These are phyloP conservation scores for Lineolata rhizophorae DNA, from an alignment of 495 filamentous ascomycete genomes.

Conservation along the genomic window DNA sequence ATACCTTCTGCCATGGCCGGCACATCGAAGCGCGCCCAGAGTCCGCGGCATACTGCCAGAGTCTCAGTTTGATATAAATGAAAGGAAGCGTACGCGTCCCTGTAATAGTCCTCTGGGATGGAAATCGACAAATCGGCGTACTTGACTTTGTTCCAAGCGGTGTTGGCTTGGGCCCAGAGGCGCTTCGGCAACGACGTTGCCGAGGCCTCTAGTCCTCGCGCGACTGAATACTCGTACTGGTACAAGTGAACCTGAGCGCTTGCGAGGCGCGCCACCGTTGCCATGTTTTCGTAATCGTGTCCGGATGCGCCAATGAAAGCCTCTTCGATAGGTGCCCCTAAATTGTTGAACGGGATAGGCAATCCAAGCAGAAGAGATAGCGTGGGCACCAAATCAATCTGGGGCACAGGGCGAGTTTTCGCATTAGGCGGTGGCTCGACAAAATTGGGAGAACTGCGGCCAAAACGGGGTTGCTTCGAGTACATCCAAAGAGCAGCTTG, in stretches of 20 bases:
- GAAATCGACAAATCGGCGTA: conserved; percentile 20
- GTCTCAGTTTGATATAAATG: conserved; percentile 56
- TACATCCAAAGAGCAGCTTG: conserved; percentile 98
- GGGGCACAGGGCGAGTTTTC: conserved; percentile 62
- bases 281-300: conserved; percentile 51
- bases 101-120: conserved; percentile 12
- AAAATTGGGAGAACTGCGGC: conserved; percentile 40
- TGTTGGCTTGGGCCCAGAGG: conserved; percentile 35
- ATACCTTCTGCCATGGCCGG: conserved; percentile 67
- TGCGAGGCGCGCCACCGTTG: conserved; percentile 49
- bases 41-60: conserved; percentile 52
- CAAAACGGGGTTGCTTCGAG: conserved; percentile 64
- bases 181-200: conserved; percentile 29
- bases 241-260: conserved; percentile 80
- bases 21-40: conserved; percentile 86
- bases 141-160: conserved; percentile 19
- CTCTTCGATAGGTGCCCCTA: conserved; percentile 87
- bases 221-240: conserved; percentile 40
- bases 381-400: conserved; percentile 92
- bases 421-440: conserved; percentile 45
- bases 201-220: conserved; percentile 38
- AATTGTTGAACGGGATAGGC: conserved; percentile 91
- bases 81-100: conserved; percentile 34
- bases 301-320: conserved; percentile 55
- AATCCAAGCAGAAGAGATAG: conserved; percentile 68